phyloP scores from a whole-genome alignment of 208 protist genomes.

The Trypanosoma conorhini region DNA sequence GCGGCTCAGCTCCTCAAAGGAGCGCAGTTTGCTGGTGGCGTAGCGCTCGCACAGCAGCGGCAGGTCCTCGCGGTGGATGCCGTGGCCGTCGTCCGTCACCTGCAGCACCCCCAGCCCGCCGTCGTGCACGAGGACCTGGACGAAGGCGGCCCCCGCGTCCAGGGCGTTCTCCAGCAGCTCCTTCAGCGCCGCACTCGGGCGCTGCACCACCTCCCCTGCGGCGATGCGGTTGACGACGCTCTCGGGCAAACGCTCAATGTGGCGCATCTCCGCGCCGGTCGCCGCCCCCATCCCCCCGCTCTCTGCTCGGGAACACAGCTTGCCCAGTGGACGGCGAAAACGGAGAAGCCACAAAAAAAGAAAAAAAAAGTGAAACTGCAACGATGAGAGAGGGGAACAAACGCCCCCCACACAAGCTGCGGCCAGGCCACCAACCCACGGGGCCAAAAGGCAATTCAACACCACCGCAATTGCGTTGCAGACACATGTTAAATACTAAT shows the following conservation, averaged over 20 bases:
- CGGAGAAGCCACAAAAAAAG: not conserved
- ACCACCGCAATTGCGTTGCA: not conserved
- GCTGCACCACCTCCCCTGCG: conserved; percentile 98
- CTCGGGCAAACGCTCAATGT: conserved; percentile 91
- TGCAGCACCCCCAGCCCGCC: conserved; percentile 97
- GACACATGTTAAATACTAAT: conserved; percentile 15
- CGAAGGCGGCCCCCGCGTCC: conserved; percentile 92
- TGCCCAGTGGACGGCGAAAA: not conserved
- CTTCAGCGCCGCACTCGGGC: conserved; percentile 97
- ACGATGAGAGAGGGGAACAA: too few species aligned
- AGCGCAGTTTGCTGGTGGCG: conserved; percentile 93
- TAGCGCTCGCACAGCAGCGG: conserved; percentile 98
- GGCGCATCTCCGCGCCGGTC: conserved; percentile 18
- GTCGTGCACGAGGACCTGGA: conserved; percentile 88
- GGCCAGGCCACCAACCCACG: conserved; percentile 6
- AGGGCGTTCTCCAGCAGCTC: conserved; percentile 98
- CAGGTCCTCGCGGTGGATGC: conserved; percentile 95
- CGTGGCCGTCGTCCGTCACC: conserved; percentile 97
- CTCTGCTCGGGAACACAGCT: not conserved
- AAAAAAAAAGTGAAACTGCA: conserved; percentile 8
- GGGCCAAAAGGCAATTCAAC: too few species aligned
- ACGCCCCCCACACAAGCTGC: too few species aligned
- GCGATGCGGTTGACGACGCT: conserved; percentile 97
- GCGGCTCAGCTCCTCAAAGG: conserved; percentile 86
- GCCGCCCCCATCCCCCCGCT: not conserved